Evolutionary conservation across 2,329 filamentous ascomycete genomes (phyloP), one percentile per base, ranked within the genome.

Genomic region (Cercospora sesami): DNA sequence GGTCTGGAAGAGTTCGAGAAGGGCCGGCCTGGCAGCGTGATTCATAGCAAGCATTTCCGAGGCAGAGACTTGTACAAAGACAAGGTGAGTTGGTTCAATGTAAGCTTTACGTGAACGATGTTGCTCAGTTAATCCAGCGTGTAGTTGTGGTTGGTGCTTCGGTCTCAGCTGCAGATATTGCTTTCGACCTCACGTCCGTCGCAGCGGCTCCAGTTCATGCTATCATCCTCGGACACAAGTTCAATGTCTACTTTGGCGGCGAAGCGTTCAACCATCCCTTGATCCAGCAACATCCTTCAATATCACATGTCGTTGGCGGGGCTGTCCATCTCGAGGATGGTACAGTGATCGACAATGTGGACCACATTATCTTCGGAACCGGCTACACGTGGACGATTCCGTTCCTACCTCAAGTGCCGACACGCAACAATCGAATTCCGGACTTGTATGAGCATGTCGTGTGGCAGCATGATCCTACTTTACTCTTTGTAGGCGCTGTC

Each of bases 321-420:
- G 85, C 82, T 0, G 84, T 89, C 0, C 80, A 86, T 66, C 86
- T 90, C 59, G 79, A 82, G 36, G 86, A 90, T 69, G 87, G 87
- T 1, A 83, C 80, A 0, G 79, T 75, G 0, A 80, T 88, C 6
- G 70, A 80, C 0, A 80, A 85, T 18, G 85, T 91, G 14, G 89
- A 91, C 75, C 75, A 86, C 72, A 81, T 91, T 69, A 85, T 91
- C 70, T 89, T 91, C 67, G 88, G 87, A 23, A 91, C 89, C 0
- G 89, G 89, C 0, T 90, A 89, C 75, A 84, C 81, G 28, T 90
- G 87, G 87, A 87, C 86, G 0, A 75, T 90, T 0, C 88, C 87
- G 0, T 90, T 90, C 73, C 75, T 89, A 0, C 85, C 86, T 0
- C 74, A 82, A 1, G 80, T 89, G 0, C 76, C 80, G 2, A 77